Evolutionary conservation across 495 filamentous ascomycete genomes (phyloP), one percentile per base, ranked within the genome.

Genomic region (Beverwykella pulmonaria): DNA sequence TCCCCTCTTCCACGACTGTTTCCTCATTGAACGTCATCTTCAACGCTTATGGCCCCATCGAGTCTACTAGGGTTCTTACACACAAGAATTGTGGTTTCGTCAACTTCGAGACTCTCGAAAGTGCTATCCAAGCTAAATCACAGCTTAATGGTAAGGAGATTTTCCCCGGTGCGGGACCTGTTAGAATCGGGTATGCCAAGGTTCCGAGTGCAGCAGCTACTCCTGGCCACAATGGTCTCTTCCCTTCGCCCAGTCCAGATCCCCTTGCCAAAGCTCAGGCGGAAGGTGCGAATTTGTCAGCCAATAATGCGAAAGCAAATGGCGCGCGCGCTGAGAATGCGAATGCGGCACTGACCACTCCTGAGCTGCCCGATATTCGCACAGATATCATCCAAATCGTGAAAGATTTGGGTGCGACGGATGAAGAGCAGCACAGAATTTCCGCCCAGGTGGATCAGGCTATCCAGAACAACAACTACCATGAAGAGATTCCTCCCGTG

Each of bases 11-110:
- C 8, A 98, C 94, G 5, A 98, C 94, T 0, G 90, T 92, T 26
- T 93, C 92, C 17, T 97, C 94, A 1, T 76, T 98, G 49, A 92
- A 90, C 54, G 91, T 92, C 60, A 96, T 97, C 77, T 98, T 98
- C 77, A 89, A 90, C 72, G 80, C 87, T 48, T 95, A 94, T 69
- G 94, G 94, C 17, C 87, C 90, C 23, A 96, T 98, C 71, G 86
- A 93, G 69, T 97, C 93, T 17, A 92, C 91, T 36, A 84, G 94
- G 63, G 95, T 98, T 15, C 82, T 98, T 67, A 97, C 94, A 14
- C 94, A 98, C 81, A 98, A 98, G 85, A 98, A 96, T 74, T 98
- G 94, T 75, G 94, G 94, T 6, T 98, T 98, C 71, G 92, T 98
- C 74, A 98, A 98, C 76, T 98, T 96, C 70, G 91, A 97, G 78